Evolutionary conservation across 148 eudicot species (phyloP), one percentile per base, ranked within the genome.

Genomic region (Suaeda aralocaspica): DNA sequence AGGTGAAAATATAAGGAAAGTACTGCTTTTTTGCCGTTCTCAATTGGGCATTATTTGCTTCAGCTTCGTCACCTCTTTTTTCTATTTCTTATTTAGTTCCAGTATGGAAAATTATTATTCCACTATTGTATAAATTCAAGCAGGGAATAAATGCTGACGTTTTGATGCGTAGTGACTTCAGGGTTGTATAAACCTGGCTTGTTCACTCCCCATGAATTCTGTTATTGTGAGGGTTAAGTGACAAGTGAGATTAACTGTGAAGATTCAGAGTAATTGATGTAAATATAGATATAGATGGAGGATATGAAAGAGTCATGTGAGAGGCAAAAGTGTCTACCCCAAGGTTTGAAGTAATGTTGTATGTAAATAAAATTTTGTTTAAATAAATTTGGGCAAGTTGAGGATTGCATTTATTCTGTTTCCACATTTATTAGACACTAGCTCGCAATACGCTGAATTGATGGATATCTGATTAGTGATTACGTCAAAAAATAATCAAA

Each of bases 1-100:
- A 77, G 80, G 80, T 77, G 80, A 77, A 77, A 70, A 59, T 59
- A 59, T 24, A 53, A 71, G 67, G 71, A 60, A 31, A 71, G 34
- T 71, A 77, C 64, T 60, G 9, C 67, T 70, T 53, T 51, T 70
- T 62, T 65, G 75, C 75, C 70, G 42, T 70, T 70, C 46, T 59
- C 64, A 41, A 60, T 71, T 72, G 68, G 75, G 80, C 68, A 44
- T 57, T 19, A 28, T 76, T 70, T 77, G 31, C 58, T 70, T 63
- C 65, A 53, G 69, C 59, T 50, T 69, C 34, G 59, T 64, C 13
- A 33, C 58, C 59, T 69, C 11, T 29, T 29, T 52, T 64, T 24
- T 25, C 9, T 30, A 9, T 36, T 46, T 13, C 49, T 31, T 58
- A 50, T 68, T 74, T 59, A 39, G 4, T 36, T 36, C 41, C 8